Evolutionary conservation across 179 eudicot genomes (phyloP).

Genomic region (Beta macrorhiza): DNA sequence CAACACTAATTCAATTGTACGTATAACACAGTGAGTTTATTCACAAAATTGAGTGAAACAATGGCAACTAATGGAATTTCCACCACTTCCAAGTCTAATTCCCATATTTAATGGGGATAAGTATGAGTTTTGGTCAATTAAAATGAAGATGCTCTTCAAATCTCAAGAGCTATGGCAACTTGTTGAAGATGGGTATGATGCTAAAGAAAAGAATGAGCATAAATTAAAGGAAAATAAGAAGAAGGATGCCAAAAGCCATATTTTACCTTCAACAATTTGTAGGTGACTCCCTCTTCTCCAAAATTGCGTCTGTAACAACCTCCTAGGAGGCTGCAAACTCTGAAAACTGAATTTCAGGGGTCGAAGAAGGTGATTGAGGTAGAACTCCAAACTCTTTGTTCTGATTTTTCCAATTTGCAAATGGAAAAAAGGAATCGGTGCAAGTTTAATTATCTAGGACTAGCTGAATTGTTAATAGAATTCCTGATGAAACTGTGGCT

Average conservation of each 20-base stretch:
- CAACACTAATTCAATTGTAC: background rate
- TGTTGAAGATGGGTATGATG: background rate
- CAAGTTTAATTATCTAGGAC: no score
- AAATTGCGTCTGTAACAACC: background rate
- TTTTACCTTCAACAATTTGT: background rate
- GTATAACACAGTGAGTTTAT: background rate
- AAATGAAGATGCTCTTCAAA: background rate
- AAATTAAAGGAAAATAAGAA: background rate
- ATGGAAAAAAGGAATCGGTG: no score
- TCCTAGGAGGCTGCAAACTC: background rate
- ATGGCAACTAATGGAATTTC: constrained; percentile 2
- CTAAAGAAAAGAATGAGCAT: background rate
- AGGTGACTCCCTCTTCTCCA: background rate
- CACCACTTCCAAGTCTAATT: background rate
- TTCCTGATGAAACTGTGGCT: no score
- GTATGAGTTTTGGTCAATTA: background rate
- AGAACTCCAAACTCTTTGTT: no score
- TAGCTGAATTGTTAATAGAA: no score
- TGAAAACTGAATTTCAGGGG: background rate
- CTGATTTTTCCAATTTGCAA: no score
- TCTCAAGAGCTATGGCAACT: background rate
- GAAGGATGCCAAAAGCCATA: background rate
- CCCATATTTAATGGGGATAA: background rate
- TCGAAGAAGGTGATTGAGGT: constrained; percentile 11
- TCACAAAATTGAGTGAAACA: background rate